phyloP scores from a whole-genome alignment of 2,329 filamentous ascomycete genomes.

The Trichoderma sp. region DNA sequence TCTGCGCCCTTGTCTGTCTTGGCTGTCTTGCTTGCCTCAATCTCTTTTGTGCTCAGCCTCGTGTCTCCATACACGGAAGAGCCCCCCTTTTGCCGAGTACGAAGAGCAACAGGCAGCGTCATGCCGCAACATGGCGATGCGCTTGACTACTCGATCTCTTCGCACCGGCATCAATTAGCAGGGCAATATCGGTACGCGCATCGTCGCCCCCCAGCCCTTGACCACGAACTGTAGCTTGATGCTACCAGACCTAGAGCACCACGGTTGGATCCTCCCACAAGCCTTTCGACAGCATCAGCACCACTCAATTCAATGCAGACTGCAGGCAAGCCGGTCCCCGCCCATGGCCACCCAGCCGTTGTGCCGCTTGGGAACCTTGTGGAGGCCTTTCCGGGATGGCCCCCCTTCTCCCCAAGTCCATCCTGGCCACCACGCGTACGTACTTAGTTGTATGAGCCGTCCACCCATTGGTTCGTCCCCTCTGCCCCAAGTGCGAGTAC shows the following conservation, averaged over 20 bases:
- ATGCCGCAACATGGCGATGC: neutral
- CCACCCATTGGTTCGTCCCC: neutral
- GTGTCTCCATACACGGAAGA: neutral
- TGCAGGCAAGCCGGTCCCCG: neutral
- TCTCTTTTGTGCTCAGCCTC: neutral
- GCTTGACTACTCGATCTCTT: neutral
- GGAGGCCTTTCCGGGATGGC: neutral
- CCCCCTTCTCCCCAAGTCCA: neutral
- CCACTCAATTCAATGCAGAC: neutral
- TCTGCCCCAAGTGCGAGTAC: conserved; percentile 10
- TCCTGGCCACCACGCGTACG: conserved; percentile 19
- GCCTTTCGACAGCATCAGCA: neutral
- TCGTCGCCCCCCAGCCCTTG: too few relatives aligned
- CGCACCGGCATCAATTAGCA: neutral
- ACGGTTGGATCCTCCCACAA: too few relatives aligned
- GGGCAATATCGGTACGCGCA: too few relatives aligned
- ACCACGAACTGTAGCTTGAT: too few relatives aligned
- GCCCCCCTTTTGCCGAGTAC: conserved; percentile 6
- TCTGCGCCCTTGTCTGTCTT: neutral
- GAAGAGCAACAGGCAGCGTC: neutral
- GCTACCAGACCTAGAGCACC: too few relatives aligned
- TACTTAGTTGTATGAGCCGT: neutral
- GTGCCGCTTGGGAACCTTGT: conserved; percentile 4
- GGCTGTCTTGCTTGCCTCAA: neutral
- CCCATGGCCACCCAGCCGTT: conserved; percentile 5